A percentile compares a stretch with the other conserved stretches of the same genome.
Evolutionary conservation across 176 grass and related monocot species (phyloP).

Genomic region (Urochloa ruziziensis): DNA sequence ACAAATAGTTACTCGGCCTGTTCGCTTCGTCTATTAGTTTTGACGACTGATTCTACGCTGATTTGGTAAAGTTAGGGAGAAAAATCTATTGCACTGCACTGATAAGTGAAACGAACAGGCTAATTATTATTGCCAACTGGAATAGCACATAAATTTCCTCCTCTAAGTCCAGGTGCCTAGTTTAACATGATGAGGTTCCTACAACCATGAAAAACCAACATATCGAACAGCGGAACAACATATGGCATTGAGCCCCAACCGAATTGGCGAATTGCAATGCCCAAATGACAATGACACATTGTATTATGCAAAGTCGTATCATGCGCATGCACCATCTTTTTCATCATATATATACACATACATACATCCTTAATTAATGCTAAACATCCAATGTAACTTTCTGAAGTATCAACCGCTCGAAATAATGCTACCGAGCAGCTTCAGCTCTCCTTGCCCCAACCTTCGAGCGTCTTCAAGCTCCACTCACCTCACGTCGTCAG

Average conservation of each 20-base stretch:
- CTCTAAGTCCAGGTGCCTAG: neutral
- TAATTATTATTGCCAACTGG: too few relatives aligned
- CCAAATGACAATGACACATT: neutral
- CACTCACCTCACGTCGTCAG: slow-evolving; percentile 39
- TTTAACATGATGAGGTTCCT: neutral
- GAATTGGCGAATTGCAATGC: neutral
- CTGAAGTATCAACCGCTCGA: neutral
- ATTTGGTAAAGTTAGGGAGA: too few relatives aligned
- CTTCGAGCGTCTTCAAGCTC: neutral
- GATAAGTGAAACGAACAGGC: too few relatives aligned
- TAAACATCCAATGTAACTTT: neutral
- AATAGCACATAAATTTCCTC: too few relatives aligned
- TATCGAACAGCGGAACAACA: neutral
- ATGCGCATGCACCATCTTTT: too few relatives aligned
- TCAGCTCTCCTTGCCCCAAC: neutral
- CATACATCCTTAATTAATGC: neutral
- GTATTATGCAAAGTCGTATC: neutral
- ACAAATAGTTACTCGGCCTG: too few relatives aligned
- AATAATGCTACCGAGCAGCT: neutral
- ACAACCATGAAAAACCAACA: neutral
- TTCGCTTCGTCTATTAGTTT: too few relatives aligned
- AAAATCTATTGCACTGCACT: too few relatives aligned
- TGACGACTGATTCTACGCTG: too few relatives aligned
- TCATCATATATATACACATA: neutral
- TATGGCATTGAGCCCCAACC: neutral